Evolutionary conservation across 2,329 filamentous ascomycete genomes (phyloP), one percentile per base, ranked within the genome.

Genomic region (Salinomyces thailandicus): DNA sequence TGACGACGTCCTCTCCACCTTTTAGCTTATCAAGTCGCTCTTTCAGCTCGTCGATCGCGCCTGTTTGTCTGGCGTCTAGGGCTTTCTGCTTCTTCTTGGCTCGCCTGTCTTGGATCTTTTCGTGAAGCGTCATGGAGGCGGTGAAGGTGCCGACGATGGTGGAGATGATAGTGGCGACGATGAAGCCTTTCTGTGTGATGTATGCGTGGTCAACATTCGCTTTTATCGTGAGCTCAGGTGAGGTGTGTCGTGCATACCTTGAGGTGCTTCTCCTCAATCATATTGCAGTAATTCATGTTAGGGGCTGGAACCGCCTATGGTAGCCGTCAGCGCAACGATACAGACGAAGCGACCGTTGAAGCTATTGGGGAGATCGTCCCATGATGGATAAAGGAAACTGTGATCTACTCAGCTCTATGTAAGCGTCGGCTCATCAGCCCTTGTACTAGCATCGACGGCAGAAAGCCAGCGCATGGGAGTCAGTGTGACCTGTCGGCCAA

Each of bases 131-230:
- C 48, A 63, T 59, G 19, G 59, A 60, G n/a, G 62, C 59, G 3
- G 60, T 61, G 44, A 66, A 64, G 12, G 62, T 65, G 30, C 62
- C 62, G 36, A 66, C 54, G 11, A 66, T 52, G n/a, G 62, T 66
- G 2, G 59, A 62, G 18, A 61, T 60, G 9, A 66, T 46, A 11
- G 62, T 66, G 13, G 62, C 62, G 38, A 64, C 55, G 22, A 66
- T 64, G 53, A 65, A 66, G 15, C 59, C 61, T 62, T 36, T 36
- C 34, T 35, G 24, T 18, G n/a, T n/a, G n/a, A n/a, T n/a, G n/a
- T n/a, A n/a, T n/a, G n/a, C n/a, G n/a, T 16, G 9, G 19, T 19
- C 11, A 18, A 11, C 19, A 12, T 14, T 19, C 31, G 12, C 15
- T 14, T 19, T 22, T 19, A 33, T 14, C 13, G 12, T 13, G 8